A percentile compares a stretch with the other conserved stretches of the same genome.
phyloP scores from a whole-genome alignment of 495 filamentous ascomycete genomes.

The Parathielavia hyrcaniae region DNA sequence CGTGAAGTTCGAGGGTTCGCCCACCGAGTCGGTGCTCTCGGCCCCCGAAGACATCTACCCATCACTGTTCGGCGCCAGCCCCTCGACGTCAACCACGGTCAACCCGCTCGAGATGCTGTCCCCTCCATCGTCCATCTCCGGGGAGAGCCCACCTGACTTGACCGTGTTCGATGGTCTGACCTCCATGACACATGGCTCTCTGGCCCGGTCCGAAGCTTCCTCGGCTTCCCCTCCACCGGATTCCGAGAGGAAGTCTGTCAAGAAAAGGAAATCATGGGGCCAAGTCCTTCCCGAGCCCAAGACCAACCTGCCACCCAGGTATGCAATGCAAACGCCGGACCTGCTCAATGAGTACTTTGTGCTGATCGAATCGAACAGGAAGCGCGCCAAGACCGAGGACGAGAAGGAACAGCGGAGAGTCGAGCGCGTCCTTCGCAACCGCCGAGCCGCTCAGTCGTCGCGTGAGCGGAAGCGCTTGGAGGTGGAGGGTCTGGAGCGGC shows the following conservation, averaged over 20 bases:
- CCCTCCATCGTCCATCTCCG: conserved; percentile 34
- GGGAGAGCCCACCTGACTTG: conserved; percentile 27
- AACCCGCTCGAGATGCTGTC: conserved; percentile 44
- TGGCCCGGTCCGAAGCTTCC: conserved; percentile 3
- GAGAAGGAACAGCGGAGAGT: conserved; percentile 98
- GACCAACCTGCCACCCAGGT: conserved; percentile 93
- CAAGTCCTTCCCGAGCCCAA: conserved; percentile 94
- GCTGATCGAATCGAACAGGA: conserved; percentile 48
- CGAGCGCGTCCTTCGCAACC: conserved; percentile 93
- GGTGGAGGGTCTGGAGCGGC: conserved; percentile 78
- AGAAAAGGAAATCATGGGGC: conserved; percentile 99
- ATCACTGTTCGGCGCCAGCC: conserved; percentile 40
- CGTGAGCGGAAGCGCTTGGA: conserved; percentile 92
- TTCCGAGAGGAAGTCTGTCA: conserved; percentile 68
- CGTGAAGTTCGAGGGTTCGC: conserved; percentile 46
- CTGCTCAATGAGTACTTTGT: neutral
- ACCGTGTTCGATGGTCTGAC: conserved; percentile 20
- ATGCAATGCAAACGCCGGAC: conserved; percentile 26
- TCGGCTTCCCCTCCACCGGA: conserved; percentile 21
- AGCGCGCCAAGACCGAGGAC: conserved; percentile 97
- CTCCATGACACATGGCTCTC: conserved; percentile 8
- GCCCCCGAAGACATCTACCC: conserved; percentile 47
- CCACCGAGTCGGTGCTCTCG: conserved; percentile 49
- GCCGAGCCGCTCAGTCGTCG: conserved; percentile 90
- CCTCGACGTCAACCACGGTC: conserved; percentile 28